Conservation (phyloP, 2,329 filamentous ascomycete genomes). For the Fusarium illudens region DNA sequence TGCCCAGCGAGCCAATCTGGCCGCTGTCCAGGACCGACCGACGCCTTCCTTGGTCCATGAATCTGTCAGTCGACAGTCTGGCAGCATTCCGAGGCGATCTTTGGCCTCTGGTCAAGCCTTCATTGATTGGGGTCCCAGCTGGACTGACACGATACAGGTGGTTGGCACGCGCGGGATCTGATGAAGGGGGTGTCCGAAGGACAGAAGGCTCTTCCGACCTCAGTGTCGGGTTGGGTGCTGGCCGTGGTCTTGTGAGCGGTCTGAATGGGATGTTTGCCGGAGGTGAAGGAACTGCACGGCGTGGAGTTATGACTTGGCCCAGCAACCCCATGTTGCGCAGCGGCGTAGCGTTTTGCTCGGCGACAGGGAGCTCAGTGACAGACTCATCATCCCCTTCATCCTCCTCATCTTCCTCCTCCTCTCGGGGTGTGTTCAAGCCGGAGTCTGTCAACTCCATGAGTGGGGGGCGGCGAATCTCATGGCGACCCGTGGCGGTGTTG, state of each 20-base stretch:
- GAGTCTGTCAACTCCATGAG: conserved; percentile 38
- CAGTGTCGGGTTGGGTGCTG: not conserved
- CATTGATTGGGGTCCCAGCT: not conserved
- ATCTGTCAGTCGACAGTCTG: not conserved
- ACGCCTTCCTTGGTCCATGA: conserved; percentile 7
- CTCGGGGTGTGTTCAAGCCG: conserved; percentile 28
- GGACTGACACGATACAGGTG: conserved; percentile 1
- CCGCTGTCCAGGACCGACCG: conserved; percentile 17
- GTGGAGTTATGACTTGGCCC: conserved; percentile 1
- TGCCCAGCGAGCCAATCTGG: conserved; percentile 1
- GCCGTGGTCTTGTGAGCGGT: conserved; percentile 8
- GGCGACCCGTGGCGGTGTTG: conserved; percentile 9
- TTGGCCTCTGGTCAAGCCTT: conserved; percentile 4
- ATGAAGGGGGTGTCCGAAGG: conserved; percentile 41
- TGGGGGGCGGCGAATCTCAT: conserved; percentile 26
- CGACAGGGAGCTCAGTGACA: not conserved
- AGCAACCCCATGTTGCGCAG: not conserved
- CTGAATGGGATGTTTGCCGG: conserved; percentile 15
- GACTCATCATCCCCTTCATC: conserved; percentile 5
- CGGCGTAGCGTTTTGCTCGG: conserved; percentile 7
- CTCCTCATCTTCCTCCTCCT: conserved; percentile 33
- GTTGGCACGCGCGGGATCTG: conserved; percentile 24
- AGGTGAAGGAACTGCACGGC: not conserved
- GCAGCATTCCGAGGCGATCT: conserved; percentile 1
- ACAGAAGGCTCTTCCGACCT: not conserved